Evolutionary conservation across 148 eudicot species (phyloP).

Genomic region (Simmondsia chinensis): DNA sequence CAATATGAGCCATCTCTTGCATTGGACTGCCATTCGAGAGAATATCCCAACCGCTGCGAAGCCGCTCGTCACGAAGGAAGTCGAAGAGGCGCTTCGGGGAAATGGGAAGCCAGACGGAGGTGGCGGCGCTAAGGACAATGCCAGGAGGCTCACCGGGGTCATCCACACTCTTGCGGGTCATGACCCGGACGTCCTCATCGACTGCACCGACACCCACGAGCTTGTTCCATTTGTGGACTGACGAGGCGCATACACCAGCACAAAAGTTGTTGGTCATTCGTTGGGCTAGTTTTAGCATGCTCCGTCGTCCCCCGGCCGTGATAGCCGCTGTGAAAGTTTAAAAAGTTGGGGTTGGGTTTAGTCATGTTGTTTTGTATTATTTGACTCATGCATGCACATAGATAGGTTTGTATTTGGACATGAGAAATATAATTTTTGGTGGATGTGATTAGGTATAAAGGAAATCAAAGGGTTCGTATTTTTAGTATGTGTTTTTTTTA

Average conservation of each 20-base stretch:
- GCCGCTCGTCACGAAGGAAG: slow-evolving; percentile 77
- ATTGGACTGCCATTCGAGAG: slow-evolving; percentile 92
- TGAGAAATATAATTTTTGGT: too few relatives aligned
- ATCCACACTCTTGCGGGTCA: slow-evolving; percentile 84
- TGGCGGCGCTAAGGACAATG: slow-evolving; percentile 78
- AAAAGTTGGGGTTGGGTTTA: not conserved
- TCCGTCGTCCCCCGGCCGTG: slow-evolving; percentile 62
- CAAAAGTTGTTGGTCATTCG: slow-evolving; percentile 91
- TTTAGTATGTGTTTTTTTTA: too few relatives aligned
- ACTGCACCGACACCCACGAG: slow-evolving; percentile 56
- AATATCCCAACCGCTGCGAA: slow-evolving; percentile 88
- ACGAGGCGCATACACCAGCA: slow-evolving; percentile 77
- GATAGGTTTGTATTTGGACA: not conserved
- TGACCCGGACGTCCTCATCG: slow-evolving; percentile 74
- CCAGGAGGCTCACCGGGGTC: slow-evolving; percentile 96
- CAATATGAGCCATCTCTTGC: slow-evolving; percentile 96
- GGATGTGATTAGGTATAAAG: too few relatives aligned
- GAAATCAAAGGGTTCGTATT: too few relatives aligned
- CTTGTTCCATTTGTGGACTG: slow-evolving; percentile 92
- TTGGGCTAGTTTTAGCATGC: slow-evolving; percentile 85
- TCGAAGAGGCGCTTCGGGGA: slow-evolving; percentile 74
- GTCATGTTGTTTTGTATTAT: not conserved
- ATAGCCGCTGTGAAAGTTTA: slow-evolving; percentile 29
- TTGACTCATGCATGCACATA: not conserved
- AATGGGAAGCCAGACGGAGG: slow-evolving; percentile 90